Evolutionary conservation across 306 rosid genomes (phyloP), one percentile per base, ranked within the genome.

Genomic region (Ormosia emarginata): DNA sequence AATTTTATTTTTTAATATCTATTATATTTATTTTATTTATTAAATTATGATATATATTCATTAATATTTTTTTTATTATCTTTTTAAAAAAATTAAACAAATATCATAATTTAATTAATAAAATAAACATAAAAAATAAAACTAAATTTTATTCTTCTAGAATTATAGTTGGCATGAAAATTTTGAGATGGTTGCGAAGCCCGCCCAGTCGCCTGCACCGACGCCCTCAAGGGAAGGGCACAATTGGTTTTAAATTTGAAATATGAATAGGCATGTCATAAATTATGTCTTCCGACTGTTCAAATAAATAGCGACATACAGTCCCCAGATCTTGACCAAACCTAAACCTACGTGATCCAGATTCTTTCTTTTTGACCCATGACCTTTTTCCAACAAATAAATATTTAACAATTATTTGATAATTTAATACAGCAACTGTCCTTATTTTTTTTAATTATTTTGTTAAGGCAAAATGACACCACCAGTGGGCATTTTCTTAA

Each of bases 271-370:
- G 9, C 63, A 34, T 77, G 53, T 37, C 18, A 47, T 77, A 64
- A 75, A 75, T 75, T 10, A 15, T 33, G 49, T 62, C 47, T 44
- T 8, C 58, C 10, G 7, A 8, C 73, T 17, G 2, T 36, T 77
- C 6, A 57, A 73, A 6, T 56, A 40, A 24, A 36, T 57, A 57
- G 68, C 10, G 59, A 63, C 37, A 50, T 33, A 63, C 40, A 49
- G 81, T 77, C 49, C 36, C 74, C 53, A 24, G 74, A 77, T 77
- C 74, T 77, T 77, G 81, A 77, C 81, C 74, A 78, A 24, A 78
- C 70, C 70, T 29, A 43, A 39, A 43, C 14, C 33, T 37, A 56
- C 46, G 59, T 32, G 33, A 59, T 75, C 41, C 80, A 59, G 15
- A 75, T 65, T 12, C 53, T 34, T 64, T 17, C 30, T 36, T 32